Evolutionary conservation across 2,329 filamentous ascomycete genomes (phyloP).

Genomic region (Diaporthe nobilis): DNA sequence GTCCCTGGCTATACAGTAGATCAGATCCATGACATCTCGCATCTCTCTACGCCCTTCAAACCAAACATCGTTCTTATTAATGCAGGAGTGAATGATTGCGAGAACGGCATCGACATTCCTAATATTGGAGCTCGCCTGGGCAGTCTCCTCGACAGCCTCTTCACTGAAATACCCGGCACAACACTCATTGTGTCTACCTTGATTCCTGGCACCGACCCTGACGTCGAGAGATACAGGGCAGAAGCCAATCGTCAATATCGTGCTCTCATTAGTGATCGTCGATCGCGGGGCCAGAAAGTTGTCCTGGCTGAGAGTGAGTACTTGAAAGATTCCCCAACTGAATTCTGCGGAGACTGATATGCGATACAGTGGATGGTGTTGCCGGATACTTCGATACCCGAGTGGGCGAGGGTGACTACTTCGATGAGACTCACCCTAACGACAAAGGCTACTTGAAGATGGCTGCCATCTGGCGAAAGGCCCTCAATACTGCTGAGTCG

Average conservation of each 20-base stretch:
- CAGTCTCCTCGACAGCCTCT: slow-evolving; percentile 47
- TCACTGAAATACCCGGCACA: slow-evolving; percentile 43
- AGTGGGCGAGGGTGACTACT: slow-evolving; percentile 36
- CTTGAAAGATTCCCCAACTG: background rate
- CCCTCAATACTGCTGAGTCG: slow-evolving; percentile 27
- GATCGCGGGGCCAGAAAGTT: slow-evolving; percentile 11
- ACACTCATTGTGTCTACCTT: slow-evolving; percentile 53
- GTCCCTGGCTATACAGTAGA: slow-evolving; percentile 40
- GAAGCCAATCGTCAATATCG: slow-evolving; percentile 31
- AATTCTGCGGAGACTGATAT: background rate
- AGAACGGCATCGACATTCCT: slow-evolving; percentile 42
- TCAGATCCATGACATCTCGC: slow-evolving; percentile 36
- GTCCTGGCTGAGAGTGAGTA: slow-evolving; percentile 27
- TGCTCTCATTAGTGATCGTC: background rate
- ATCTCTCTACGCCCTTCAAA: slow-evolving; percentile 34
- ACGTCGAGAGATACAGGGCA: slow-evolving; percentile 2
- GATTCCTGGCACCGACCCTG: slow-evolving; percentile 43
- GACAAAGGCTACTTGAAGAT: slow-evolving; percentile 45
- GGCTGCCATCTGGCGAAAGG: slow-evolving; percentile 42
- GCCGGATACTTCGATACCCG: slow-evolving; percentile 11
- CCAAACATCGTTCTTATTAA: slow-evolving; percentile 48
- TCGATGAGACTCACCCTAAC: slow-evolving; percentile 45
- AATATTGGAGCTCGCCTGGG: slow-evolving; percentile 46
- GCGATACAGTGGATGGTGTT: slow-evolving; percentile 18
- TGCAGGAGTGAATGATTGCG: slow-evolving; percentile 52